Evolutionary conservation across 2,329 filamentous ascomycete species (phyloP).

Genomic region (Penicillium frequentans): DNA sequence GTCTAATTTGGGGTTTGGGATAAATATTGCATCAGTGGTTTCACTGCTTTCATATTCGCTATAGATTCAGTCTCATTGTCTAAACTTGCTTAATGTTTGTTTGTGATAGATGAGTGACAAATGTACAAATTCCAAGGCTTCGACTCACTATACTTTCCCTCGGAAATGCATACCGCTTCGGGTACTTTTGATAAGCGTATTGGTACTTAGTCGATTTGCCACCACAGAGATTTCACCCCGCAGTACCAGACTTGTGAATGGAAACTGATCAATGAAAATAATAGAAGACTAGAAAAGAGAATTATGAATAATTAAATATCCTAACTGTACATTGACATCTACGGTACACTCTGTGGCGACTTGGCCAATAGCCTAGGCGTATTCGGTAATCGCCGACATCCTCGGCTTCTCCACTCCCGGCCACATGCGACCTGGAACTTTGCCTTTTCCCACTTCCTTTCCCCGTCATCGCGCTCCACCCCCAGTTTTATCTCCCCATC

Average conservation of each 20-base stretch:
- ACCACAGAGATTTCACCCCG: conserved; percentile 16
- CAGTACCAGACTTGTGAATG: background rate
- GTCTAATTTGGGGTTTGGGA: conserved; percentile 1
- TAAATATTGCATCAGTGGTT: background rate
- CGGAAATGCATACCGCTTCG: background rate
- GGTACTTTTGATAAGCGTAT: background rate
- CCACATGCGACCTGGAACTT: conserved; percentile 19
- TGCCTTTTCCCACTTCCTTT: conserved; percentile 13
- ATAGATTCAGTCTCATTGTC: background rate
- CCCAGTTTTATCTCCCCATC: conserved; percentile 25
- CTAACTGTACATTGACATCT: too few species aligned
- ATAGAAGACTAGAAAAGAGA: background rate
- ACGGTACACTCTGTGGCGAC: background rate
- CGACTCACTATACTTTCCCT: background rate
- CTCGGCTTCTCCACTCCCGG: conserved; percentile 27
- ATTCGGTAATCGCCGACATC: conserved; percentile 24
- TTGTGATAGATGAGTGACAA: background rate
- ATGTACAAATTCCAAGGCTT: background rate
- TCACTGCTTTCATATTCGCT: background rate
- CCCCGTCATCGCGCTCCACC: conserved; percentile 13
- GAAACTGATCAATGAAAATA: background rate
- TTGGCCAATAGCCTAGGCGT: background rate
- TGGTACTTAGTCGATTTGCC: conserved; percentile 11
- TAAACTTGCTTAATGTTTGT: background rate
- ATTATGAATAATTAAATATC: background rate